Percentiles rank a stretch among this genome's conserved stretches.
Evolutionary conservation across 441 rosid species (phyloP).

Genomic region (Aleurites moluccanus): DNA sequence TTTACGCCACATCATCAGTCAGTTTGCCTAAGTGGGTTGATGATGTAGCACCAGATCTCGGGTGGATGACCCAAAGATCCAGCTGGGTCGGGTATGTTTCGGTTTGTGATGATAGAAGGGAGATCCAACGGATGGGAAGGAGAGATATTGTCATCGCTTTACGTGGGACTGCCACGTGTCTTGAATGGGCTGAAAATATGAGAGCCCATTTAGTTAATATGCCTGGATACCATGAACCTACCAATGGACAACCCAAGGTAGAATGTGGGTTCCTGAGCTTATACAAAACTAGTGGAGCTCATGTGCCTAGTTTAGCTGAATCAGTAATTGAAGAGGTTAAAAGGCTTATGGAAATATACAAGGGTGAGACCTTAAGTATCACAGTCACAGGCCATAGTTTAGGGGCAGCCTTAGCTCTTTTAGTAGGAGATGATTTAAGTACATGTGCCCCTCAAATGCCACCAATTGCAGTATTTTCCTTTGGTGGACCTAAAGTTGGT

Average conservation of each 20-base stretch:
- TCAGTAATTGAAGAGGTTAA: conserved; percentile 58
- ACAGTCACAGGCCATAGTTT: conserved; percentile 81
- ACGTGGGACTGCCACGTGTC: conserved; percentile 78
- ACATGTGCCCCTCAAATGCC: conserved; percentile 50
- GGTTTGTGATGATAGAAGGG: conserved; percentile 64
- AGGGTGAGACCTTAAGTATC: conserved; percentile 65
- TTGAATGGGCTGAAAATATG: conserved; percentile 84
- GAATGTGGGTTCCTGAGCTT: conserved; percentile 76
- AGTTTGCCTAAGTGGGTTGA: conserved; percentile 70
- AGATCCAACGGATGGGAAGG: conserved; percentile 78
- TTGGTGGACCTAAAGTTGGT: conserved; percentile 85
- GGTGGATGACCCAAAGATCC: conserved; percentile 69
- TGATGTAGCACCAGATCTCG: conserved; percentile 59
- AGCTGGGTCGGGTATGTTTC: conserved; percentile 91
- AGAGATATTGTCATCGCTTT: conserved; percentile 69
- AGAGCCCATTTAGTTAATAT: conserved; percentile 61
- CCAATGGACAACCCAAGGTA: conserved; percentile 55
- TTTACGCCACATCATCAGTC: conserved; percentile 71
- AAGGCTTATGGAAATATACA: conserved; percentile 54
- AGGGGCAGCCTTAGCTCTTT: conserved; percentile 60
- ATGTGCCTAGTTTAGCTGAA: conserved; percentile 51
- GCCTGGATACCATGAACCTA: conserved; percentile 30
- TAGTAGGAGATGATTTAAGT: conserved; percentile 60
- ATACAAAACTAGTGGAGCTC: conserved; percentile 49
- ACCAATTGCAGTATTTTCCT: conserved; percentile 67